These are phyloP conservation scores for Fagopyrum homotropicum DNA, from an alignment of 148 eudicot species.

Conservation along the genomic window DNA sequence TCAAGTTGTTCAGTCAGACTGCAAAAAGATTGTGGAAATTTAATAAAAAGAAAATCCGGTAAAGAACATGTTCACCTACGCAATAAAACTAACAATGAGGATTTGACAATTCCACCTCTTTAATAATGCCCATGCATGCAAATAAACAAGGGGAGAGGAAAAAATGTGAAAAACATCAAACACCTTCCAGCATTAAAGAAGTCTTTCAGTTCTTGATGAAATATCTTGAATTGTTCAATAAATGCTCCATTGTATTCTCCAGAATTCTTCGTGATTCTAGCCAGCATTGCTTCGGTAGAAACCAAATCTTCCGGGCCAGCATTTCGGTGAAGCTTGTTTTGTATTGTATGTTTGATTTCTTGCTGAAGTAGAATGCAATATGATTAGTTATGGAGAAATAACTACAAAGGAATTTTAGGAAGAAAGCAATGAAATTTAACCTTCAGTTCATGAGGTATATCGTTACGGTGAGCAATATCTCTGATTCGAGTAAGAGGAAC, in stretches of 20 bases:
- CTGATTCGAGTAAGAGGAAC: constrained; percentile 96
- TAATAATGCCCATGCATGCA: not conserved
- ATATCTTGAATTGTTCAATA: constrained; percentile 87
- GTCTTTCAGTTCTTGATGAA: constrained; percentile 87
- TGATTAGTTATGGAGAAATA: not conserved
- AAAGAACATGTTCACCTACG: not conserved
- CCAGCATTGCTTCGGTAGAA: constrained; percentile 94
- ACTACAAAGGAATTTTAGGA: not conserved
- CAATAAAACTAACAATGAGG: not conserved
- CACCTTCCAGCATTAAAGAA: constrained; percentile 99
- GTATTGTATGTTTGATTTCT: constrained; percentile 99
- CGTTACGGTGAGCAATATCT: constrained; percentile 93
- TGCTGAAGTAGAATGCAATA: constrained; percentile 43
- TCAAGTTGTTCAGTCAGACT: constrained; percentile 92
- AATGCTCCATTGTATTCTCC: constrained; percentile 83
- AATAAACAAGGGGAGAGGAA: not conserved
- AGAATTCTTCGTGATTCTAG: constrained; percentile 66
- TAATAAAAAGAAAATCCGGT: not conserved
- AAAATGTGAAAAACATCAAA: not conserved
- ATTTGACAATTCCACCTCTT: not conserved
- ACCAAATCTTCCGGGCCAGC: constrained; percentile 99
- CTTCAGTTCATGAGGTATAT: constrained; percentile 98
- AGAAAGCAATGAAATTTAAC: constrained; percentile 26
- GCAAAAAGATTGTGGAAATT: constrained; percentile 18
- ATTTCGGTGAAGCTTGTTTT: constrained; percentile 95